Evolutionary conservation across 2,329 filamentous ascomycete species (phyloP).

Genomic region (Trichoderma cornu-damae): DNA sequence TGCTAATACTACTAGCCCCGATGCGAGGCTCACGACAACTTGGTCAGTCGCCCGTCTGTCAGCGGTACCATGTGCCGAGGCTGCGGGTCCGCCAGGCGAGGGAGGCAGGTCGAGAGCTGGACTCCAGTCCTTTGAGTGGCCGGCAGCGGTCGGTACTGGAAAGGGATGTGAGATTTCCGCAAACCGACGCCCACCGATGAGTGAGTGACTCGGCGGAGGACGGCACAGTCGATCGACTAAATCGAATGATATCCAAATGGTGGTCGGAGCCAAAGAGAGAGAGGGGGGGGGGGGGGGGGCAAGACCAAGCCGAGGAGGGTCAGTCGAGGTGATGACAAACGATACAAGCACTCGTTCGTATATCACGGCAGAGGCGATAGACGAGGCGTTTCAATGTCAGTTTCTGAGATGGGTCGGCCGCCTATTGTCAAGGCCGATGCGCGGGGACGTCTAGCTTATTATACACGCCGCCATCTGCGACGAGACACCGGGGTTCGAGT

Average conservation of each 20-base stretch:
- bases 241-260: constrained; percentile 7
- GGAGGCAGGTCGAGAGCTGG: neutral
- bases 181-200: too few species aligned
- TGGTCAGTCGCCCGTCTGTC: constrained; percentile 19
- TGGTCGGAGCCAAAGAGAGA: too few species aligned
- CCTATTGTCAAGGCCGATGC: constrained; percentile 7
- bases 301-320: neutral
- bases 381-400: neutral
- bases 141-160: constrained; percentile 1
- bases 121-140: neutral
- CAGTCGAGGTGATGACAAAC: neutral
- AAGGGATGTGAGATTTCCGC: neutral
- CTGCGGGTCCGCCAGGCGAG: constrained; percentile 10
- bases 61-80: constrained; percentile 15
- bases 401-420: neutral
- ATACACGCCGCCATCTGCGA: neutral
- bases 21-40: neutral
- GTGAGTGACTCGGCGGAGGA: neutral
- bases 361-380: constrained; percentile 10
- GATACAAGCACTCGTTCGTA: too few species aligned
- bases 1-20: constrained; percentile 6
- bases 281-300: constrained; percentile 1
- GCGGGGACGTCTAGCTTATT: constrained; percentile 7
- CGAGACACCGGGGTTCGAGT: neutral
- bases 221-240: constrained; percentile 4